Conservation (phyloP, 148 eudicot genomes). For the Limonium bicolor region DNA sequence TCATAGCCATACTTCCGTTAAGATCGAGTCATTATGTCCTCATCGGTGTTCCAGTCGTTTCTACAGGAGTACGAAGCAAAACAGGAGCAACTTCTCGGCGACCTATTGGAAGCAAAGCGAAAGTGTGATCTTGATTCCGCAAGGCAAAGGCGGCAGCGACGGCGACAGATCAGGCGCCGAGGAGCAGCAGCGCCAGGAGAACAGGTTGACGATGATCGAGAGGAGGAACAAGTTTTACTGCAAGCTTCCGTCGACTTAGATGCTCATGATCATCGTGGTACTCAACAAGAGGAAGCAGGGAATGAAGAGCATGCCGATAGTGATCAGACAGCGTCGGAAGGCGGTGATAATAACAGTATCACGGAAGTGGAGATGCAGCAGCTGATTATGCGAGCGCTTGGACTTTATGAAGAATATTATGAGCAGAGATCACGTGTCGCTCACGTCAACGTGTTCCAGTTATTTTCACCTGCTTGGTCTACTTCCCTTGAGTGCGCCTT, state of each 20-base stretch:
- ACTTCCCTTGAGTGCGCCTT: constrained; percentile 24
- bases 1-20: no score
- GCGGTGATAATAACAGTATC: no score
- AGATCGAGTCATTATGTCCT: no score
- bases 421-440: constrained; percentile 22
- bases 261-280: no score
- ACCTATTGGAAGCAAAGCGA: constrained; percentile 7
- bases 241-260: no score
- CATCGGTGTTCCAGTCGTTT: constrained; percentile 16
- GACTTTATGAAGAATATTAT: constrained; percentile 25
- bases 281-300: background rate
- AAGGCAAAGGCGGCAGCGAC: no score
- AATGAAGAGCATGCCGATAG: no score
- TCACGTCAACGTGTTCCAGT: constrained; percentile 14
- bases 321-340: no score
- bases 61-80: constrained; percentile 17
- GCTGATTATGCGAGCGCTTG: constrained; percentile 16
- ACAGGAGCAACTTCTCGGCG: constrained; percentile 13
- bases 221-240: no score
- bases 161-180: background rate
- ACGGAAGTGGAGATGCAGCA: constrained; percentile 6
- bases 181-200: no score
- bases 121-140: no score
- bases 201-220: no score
- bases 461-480: constrained; percentile 27